Base-by-base conservation (phyloP, 768 basidiomycete species). In the Postia placenta region DNA sequence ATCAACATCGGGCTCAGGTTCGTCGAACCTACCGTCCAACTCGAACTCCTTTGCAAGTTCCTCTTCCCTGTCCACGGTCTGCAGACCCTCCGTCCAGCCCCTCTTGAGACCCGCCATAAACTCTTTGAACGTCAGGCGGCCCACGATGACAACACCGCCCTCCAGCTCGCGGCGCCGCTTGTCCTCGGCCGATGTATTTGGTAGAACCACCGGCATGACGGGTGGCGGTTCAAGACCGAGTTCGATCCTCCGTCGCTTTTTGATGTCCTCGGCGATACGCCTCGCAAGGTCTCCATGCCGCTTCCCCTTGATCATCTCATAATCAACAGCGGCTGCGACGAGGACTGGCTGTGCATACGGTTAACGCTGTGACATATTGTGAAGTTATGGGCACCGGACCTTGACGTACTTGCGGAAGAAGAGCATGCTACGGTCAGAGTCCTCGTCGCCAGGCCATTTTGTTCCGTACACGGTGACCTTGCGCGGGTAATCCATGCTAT, bases 331-430 rank as follows among this genome's bases (percentile, higher is more conserved):
- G 2, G 93, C 92, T 4, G 95, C 93, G 28, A 94, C 88, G 4
- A 99, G 74, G 48, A 95, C 79, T 7, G 96, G 96, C 96, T 99
- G 60, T 12, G 49, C 45, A 40, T 37, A 44, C 28, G 45, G 52
- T 28, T 49, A 57, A 47, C 37, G 27, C 54, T 35, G 35, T 41
- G 41, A 25, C 39, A 42, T 40, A 37, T 49, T 19, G 42, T 28
- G 53, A 54, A 60, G 55, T 46, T 56, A 50, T 25, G 35, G 47
- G 46, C 48, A 39, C 59, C 81, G 55, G 55, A 96, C 96, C 87
- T 96, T 95, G 72, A 97, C 81, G 69, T 96, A 98, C 74, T 89
- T 92, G 66, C 89, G 86, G 73, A 98, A 98, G 73, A 92, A 91
- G 69, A 75, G 83, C 64, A 90, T 71, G 49, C 83, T 77, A 50